Evolutionary conservation across 139 green algal species (phyloP).

Genomic region (Limnomonas spitsbergensis): DNA sequence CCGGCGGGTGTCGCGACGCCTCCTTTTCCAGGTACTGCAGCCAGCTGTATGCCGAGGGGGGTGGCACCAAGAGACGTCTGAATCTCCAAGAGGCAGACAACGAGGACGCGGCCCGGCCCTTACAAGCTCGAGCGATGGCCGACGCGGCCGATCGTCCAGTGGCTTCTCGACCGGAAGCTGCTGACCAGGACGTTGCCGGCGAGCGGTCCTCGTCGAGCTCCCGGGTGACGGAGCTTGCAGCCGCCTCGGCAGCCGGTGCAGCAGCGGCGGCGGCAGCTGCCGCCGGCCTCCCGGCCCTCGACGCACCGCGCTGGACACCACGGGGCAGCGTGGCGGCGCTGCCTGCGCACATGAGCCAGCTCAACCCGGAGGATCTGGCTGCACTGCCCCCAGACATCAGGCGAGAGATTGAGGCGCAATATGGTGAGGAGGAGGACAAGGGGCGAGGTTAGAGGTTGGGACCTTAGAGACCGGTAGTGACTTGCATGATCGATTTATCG

Average conservation of each 20-base stretch:
- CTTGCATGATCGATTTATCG: background rate
- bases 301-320: no score
- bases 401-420: constrained; percentile 68
- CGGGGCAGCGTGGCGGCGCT: background rate
- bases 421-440: constrained; percentile 26
- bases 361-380: constrained; percentile 67
- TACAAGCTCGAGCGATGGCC: background rate
- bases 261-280: no score
- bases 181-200: no score
- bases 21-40: background rate
- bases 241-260: no score
- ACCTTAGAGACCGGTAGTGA: background rate
- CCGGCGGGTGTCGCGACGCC: background rate
- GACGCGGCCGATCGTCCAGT: background rate
- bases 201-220: no score
- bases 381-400: constrained; percentile 60
- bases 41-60: no score
- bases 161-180: background rate
- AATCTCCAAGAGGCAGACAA: no score
- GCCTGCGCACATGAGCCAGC: constrained; percentile 27
- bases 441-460: background rate
- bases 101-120: no score
- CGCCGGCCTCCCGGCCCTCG: no score
- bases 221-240: no score
- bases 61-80: no score